Conservation (phyloP, 2,329 filamentous ascomycete species). For the Ceratocystis lukuohia region DNA sequence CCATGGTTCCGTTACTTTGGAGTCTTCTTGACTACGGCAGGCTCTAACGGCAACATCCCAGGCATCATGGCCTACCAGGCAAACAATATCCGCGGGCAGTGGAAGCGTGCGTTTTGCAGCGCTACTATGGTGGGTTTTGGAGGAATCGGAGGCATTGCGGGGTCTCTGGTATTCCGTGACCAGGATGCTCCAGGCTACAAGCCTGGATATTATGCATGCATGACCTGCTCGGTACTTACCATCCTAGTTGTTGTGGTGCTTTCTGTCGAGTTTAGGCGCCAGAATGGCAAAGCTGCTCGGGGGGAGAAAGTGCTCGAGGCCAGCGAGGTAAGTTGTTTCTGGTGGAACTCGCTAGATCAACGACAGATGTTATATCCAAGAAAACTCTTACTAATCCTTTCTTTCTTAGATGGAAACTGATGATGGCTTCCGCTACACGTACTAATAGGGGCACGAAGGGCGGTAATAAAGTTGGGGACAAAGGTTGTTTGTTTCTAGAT, state of each 20-base stretch:
- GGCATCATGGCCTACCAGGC: constrained; percentile 66
- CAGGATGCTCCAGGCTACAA: constrained; percentile 41
- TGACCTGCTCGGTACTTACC: constrained; percentile 36
- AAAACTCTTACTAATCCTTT: neutral
- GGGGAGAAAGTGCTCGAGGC: constrained; percentile 40
- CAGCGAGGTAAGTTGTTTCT: constrained; percentile 29
- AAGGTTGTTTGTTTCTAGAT: neutral
- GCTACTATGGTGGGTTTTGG: constrained; percentile 65
- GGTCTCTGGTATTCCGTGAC: constrained; percentile 55
- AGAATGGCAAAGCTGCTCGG: constrained; percentile 39
- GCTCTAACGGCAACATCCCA: constrained; percentile 66
- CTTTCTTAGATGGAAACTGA: constrained; percentile 20
- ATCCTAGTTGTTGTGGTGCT: constrained; percentile 33
- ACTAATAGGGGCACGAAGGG: neutral
- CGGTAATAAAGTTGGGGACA: neutral
- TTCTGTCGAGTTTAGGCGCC: constrained; percentile 30
- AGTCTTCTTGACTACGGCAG: constrained; percentile 62
- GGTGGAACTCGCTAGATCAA: neutral
- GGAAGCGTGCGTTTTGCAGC: constrained; percentile 71
- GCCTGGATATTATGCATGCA: constrained; percentile 43
- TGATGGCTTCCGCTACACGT: constrained; percentile 17
- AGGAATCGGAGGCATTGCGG: constrained; percentile 65
- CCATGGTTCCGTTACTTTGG: constrained; percentile 58
- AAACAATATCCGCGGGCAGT: constrained; percentile 79
- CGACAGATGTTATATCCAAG: neutral